phyloP scores from a whole-genome alignment of 2,329 filamentous ascomycete genomes.

The Colletotrichum musae region DNA sequence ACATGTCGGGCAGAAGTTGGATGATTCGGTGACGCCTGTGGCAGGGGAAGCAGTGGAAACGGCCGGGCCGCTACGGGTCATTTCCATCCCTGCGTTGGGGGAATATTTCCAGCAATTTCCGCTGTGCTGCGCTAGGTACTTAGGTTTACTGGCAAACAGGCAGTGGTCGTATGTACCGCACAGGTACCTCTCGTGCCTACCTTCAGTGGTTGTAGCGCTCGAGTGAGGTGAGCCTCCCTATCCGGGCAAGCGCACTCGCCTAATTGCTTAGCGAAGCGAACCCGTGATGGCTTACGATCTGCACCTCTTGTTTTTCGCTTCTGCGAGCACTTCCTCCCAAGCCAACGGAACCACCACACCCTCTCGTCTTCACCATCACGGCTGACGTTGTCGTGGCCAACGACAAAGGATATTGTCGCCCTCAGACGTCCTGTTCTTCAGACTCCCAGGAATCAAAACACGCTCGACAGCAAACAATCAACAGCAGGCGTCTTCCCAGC shows the following conservation, averaged over 20 bases:
- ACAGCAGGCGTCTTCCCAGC: conserved; percentile 8
- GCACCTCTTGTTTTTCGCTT: conserved; percentile 31
- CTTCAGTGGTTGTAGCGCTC: not conserved
- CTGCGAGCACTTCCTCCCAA: conserved; percentile 7
- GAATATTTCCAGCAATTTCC: conserved; percentile 26
- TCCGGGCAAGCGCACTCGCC: conserved; percentile 10
- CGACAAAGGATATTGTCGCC: no score
- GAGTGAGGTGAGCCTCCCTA: not conserved
- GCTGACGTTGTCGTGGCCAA: no score
- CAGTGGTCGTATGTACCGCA: no score
- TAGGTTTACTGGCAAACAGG: no score
- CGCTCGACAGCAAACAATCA: not conserved
- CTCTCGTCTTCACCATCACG: not conserved
- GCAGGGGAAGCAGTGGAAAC: conserved; percentile 4
- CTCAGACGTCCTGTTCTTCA: no score
- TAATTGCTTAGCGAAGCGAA: conserved; percentile 2
- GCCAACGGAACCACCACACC: not conserved
- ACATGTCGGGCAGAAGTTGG: conserved; percentile 36
- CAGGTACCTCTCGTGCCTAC: not conserved
- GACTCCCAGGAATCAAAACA: not conserved
- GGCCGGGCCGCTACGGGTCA: conserved; percentile 6
- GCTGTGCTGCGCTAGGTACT: not conserved
- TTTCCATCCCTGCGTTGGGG: not conserved
- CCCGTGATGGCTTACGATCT: conserved; percentile 15
- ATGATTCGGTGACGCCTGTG: conserved; percentile 13